Base-by-base conservation (phyloP, 2,329 filamentous ascomycete species). In the Aspergillus ruber region DNA sequence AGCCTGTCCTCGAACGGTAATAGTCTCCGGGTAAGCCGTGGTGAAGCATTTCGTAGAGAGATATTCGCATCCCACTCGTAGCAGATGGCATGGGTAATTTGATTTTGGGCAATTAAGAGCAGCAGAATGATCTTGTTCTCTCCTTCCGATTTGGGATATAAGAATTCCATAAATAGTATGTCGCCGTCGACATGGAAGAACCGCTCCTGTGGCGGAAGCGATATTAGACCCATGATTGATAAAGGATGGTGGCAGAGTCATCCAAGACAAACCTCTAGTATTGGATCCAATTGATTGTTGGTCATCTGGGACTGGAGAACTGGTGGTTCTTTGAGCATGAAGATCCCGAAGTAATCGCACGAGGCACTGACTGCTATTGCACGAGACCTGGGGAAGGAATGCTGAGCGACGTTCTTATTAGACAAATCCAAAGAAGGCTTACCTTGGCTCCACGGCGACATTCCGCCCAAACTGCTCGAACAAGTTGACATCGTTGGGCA, bases 81-180 rank as follows among this genome's bases (percentile, higher is more conserved):
- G 43, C 73, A 72, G 41, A 74, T 64, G 25, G 77, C 65, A 46
- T 74, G 72, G 15, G 73, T 77, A 49, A 63, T 65, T 2, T 73
- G 66, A 21, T 70, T 61, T 49, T 65, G 64, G 41, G 68, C 63
- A 15, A 81, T 66, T 17, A 85, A 65, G 18, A 95, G 70, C 9
- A 95, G 72, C 3, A 97, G 75, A n/a, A 94, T 84, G 39, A 94
- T 80, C 56, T 84, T 83, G 46, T 83, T 75, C 8, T 81, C 76
- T 50, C 90, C 83, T 45, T 81, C 77, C 0, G 78, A 68, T 8
- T 77, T 76, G 6, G 90, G 87, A 50, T 86, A 82, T 2, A 98
- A 75, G 54, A 97, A 98, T 18, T 90, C 86, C 75, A 96, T 84
- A 56, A 88, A 86, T 57, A 91, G 76, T 47, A 97, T 88, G n/a